phyloP scores from a whole-genome alignment of 768 basidiomycete species.

The Leucogyrophana mollusca region DNA sequence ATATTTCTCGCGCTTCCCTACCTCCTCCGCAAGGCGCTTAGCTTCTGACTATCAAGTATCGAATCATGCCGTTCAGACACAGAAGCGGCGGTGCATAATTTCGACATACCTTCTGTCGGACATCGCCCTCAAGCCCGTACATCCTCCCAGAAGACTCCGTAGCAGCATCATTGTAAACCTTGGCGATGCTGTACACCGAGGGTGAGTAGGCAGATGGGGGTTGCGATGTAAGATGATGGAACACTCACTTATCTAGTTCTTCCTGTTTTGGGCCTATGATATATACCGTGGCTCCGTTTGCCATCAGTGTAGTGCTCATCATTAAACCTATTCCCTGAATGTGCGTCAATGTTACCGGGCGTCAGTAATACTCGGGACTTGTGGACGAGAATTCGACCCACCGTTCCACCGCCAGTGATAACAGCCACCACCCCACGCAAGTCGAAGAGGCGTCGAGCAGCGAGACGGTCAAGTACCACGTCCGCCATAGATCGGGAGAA shows the following conservation, averaged over 20 bases:
- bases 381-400: slow-evolving; percentile 9
- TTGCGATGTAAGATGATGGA: not conserved
- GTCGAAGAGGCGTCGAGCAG: slow-evolving; percentile 28
- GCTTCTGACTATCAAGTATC: slow-evolving; percentile 24
- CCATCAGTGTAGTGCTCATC: slow-evolving; percentile 32
- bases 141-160: slow-evolving; percentile 17
- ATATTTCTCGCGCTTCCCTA: slow-evolving; percentile 24
- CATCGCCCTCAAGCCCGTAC: slow-evolving; percentile 29
- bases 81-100: slow-evolving; percentile 12
- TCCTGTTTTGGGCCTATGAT: slow-evolving; percentile 31
- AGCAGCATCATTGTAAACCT: slow-evolving; percentile 26
- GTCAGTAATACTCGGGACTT: too few relatives aligned
- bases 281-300: slow-evolving; percentile 35
- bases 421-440: slow-evolving; percentile 32
- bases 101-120: slow-evolving; percentile 24
- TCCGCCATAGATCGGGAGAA: slow-evolving; percentile 1
- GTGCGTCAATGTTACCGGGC: too few relatives aligned
- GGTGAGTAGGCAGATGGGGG: not conserved
- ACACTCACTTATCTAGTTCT: slow-evolving; percentile 23
- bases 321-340: slow-evolving; percentile 34
- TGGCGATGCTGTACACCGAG: slow-evolving; percentile 15
- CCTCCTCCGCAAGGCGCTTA: slow-evolving; percentile 25
- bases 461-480: slow-evolving; percentile 18
- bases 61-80: not conserved
- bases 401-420: slow-evolving; percentile 31